Evolutionary conservation across 129 eudicot species (phyloP), one percentile per base, ranked within the genome.

Genomic region (Scalesia atractyloides): DNA sequence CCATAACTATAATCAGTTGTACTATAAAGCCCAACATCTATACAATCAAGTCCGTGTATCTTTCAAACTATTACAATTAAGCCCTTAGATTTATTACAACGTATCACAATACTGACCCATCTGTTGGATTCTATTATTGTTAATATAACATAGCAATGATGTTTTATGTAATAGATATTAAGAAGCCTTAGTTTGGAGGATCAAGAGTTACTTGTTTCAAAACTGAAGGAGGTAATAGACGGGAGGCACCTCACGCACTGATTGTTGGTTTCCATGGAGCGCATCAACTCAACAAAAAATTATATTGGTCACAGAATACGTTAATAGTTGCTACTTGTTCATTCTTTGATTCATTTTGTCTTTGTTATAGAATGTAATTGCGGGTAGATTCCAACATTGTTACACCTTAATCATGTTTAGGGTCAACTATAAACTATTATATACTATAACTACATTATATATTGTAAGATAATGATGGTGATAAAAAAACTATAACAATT

Each of bases 101-200:
- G n/a, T n/a, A n/a, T n/a, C n/a, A n/a, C n/a, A n/a, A n/a, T n/a
- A n/a, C n/a, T n/a, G n/a, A n/a, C n/a, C n/a, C n/a, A n/a, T n/a
- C n/a, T n/a, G n/a, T n/a, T n/a, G n/a, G n/a, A n/a, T n/a, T n/a
- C n/a, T 18, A 8, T 62, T 37, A 20, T 39, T 6, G 15, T 10
- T 4, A 12, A 33, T 70, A 6, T 37, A 2, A 37, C 39, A 1
- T 37, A 20, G 9, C 46, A 6, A 41, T 19, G 13, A 8, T 39
- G 15, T 44, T 73, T 37, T 76, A 16, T 58, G 51, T 12, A 82
- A 67, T 62, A 86, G 90, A 80, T 88, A 80, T 34, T 79, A 76
- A 73, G 83, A 57, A 84, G 89, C 79, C 89, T 91, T 44, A 80
- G 70, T 58, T 80, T 82, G 13, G 92, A 88, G 83, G 96, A 89